Base-by-base conservation (phyloP, 2,329 filamentous ascomycete species). In the Aureobasidium lini region DNA sequence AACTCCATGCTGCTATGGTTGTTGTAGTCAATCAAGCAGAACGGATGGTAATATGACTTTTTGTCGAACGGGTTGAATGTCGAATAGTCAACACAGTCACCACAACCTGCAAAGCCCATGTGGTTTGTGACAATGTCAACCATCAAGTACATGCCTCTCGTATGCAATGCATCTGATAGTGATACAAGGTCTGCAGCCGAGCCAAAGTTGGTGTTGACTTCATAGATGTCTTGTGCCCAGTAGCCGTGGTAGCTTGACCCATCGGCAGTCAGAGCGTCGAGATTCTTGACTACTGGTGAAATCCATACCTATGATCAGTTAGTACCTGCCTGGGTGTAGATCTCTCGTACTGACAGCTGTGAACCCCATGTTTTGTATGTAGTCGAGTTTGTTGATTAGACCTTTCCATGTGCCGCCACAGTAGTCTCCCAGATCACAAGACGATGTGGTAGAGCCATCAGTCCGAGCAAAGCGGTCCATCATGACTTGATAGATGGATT, bases 361-460 rank as follows among this genome's bases (percentile, higher is more conserved):
- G 62, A 84, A 84, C 18, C 81, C 82, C 78, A 84, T 81, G 46
- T 77, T 76, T 66, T 83, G 76, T 67, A 86, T 85, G 67, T 86
- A 86, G 68, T 85, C 83, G 39, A 86, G 76, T 62, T 82, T 77
- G 61, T 80, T 76, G 63, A 79, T 75, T 29, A 87, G 75, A 6
- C 84, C 84, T 59, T 74, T 69, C 68, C 81, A 87, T 0, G 80
- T 83, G n/a, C 84, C 84, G 40, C 82, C 83, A 64, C 84, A 87
- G 69, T 85, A 86, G 23, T 69, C 57, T 2, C 66, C 57, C 10
- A 66, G 61, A 1, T 50, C 62, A 59, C 74, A 76, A 11, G 67
- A 54, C 4, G 73, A 28, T 1, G 70, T 73, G 2, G 71, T 74
- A 49, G 70, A 73, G 48, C 70, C 70, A 67, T 76, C 73, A 2